Evolutionary conservation across 352 stramenopile species (phyloP), one percentile per base, ranked within the genome.

Genomic region (Globisporangium cystogenes): DNA sequence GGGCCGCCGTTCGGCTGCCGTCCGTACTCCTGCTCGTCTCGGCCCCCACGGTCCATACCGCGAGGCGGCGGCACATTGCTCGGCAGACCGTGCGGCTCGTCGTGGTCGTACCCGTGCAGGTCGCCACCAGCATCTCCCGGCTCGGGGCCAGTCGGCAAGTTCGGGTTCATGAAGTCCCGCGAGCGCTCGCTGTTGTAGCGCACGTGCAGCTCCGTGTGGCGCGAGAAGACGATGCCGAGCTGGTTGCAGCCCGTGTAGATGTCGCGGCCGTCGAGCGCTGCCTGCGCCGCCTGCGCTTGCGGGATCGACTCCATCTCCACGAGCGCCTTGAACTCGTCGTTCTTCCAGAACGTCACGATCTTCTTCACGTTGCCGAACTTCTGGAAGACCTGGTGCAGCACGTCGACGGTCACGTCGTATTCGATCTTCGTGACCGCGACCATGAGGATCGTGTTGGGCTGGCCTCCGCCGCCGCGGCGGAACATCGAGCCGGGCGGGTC

Each of bases 181-280:
- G 76, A 88, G 39, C 70, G 68, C 27, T 90, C 79, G 57, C 79
- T 81, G 64, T 93, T 93, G 59, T 76, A 93, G 33, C 80, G 79
- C 44, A 93, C 82, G 11, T 60, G 70, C 31, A 93, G 68, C 51
- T 89, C 76, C 1, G 70, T 54, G 47, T 90, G 80, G 24, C 73
- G 76, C 14, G 79, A 90, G 57, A 90, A 90, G 16, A 85, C 74
- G 43, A 93, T 87, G 53, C 72, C 82, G 36, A 93, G 74, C 62
- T 74, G 76, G 59, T 93, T 93, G 65, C 82, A 93, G 43, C 82
- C 82, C 24, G 82, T 90, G 76, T 93, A 93, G 45, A 93, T 93
- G 46, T 93, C 82, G 18, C 82, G 79, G 11, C 82, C 82, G 54
- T 93, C 74, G 4, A 93, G 74, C 11, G 82, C 76, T 0, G 70